phyloP scores from a whole-genome alignment of 805 yeast species.

The Myxozyma lipomycoides region DNA sequence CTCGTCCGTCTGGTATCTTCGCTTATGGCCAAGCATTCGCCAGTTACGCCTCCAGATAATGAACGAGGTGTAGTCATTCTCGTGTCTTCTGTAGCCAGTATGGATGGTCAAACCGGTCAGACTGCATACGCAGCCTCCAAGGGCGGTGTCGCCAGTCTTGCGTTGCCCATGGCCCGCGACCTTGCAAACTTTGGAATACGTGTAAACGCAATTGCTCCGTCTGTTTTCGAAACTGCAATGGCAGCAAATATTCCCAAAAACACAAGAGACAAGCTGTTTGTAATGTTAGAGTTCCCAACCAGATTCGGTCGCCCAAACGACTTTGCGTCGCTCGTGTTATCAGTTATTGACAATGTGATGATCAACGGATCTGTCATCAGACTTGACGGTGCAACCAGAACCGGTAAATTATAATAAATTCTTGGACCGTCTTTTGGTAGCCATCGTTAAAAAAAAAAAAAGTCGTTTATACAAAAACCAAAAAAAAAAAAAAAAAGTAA shows the following conservation, averaged over 20 bases:
- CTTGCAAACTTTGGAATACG: conserved; percentile 19
- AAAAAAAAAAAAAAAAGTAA: conserved; percentile 4
- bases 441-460: background rate
- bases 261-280: conserved; percentile 1
- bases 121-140: conserved; percentile 28
- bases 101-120: conserved; percentile 22
- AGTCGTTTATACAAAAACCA: background rate
- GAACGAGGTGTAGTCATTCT: conserved; percentile 19
- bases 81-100: conserved; percentile 21
- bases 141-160: conserved; percentile 16
- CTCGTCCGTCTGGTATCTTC: conserved; percentile 14
- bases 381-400: conserved; percentile 21
- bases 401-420: conserved; percentile 13
- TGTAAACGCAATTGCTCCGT: conserved; percentile 18
- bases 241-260: conserved; percentile 2
- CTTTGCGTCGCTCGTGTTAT: conserved; percentile 12
- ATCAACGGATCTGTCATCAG: conserved; percentile 18
- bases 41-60: conserved; percentile 7
- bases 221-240: conserved; percentile 22
- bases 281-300: conserved; percentile 15
- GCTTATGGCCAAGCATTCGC: conserved; percentile 5
- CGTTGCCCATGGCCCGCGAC: conserved; percentile 23
- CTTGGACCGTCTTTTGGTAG: background rate
- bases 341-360: conserved; percentile 10
- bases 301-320: conserved; percentile 20